Evolutionary conservation across 805 yeast genomes (phyloP), one percentile per base, ranked within the genome.

Genomic region (Candida ovalis): DNA sequence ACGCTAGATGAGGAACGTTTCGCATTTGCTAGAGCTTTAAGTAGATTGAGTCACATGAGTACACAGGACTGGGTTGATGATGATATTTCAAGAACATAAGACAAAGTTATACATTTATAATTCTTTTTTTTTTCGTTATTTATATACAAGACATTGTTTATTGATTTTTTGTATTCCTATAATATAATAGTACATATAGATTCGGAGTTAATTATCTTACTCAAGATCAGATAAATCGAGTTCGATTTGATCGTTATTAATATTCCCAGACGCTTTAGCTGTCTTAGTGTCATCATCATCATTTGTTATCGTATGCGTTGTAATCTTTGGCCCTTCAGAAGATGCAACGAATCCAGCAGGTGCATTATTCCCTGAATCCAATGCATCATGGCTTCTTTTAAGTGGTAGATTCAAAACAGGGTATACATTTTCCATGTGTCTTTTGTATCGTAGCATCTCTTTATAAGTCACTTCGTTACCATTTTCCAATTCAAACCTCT

Each of bases 11-110:
- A 92, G 67, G 99, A 92, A 69, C 80, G 85, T 65, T 94, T 92
- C 71, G 99, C 99, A 19, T 92, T 92, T 73, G 96, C 97, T 0
- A 78, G 99, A 62, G 97, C 98, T 0, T 73, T 92, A 49, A 84
- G 94, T 58, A 81, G 99, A 63, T 74, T 94, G 55, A 78, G 91
- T 39, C 98, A 92, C 57, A 92, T 92, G 97, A 84, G 96, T 55
- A 86, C 96, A 4, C 84, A 83, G 23, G 96, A 86, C 45, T 92
- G 99, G 99, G 83, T 88, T 6, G 89, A 84, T 42, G 57, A 54
- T 41, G 61, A 49, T 19, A 51, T 45, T 36, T 46, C 47, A 35
- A 42, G 44, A 33, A 18, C 13, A 15, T 39, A 10, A 33, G 28
- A n/a, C 15, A 37, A 8, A 21, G 8, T 13, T 2, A 10, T 21